A percentile compares a stretch with the other conserved stretches of the same genome.
phyloP scores from a whole-genome alignment of 2,329 filamentous ascomycete genomes.

The Xylariales sp. region DNA sequence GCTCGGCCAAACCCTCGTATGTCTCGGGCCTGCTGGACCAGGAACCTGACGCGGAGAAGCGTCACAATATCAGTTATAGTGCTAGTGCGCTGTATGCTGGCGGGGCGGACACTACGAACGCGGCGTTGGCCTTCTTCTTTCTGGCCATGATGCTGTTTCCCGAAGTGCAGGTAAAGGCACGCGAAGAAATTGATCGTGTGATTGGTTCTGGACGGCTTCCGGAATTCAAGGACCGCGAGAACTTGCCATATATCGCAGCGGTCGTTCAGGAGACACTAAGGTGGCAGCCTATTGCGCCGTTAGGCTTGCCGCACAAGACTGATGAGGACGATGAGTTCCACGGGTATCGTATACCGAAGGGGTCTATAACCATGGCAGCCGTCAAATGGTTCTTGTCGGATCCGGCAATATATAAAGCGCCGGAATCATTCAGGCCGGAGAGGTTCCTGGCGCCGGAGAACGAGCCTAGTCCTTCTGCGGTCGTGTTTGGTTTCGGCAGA shows the following conservation, averaged over 20 bases:
- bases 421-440: constrained; percentile 11
- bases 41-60: constrained; percentile 9
- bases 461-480: constrained; percentile 7
- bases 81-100: constrained; percentile 8
- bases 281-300: constrained; percentile 36
- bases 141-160: background rate
- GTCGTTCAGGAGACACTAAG: constrained; percentile 34
- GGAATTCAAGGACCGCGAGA: constrained; percentile 30
- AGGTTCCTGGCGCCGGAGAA: constrained; percentile 12
- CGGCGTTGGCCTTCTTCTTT: background rate
- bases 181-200: constrained; percentile 33
- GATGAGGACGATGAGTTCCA: constrained; percentile 20
- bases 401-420: background rate
- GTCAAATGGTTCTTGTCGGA: background rate
- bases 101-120: background rate
- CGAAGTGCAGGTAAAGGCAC: constrained; percentile 32
- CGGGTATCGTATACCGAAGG: background rate
- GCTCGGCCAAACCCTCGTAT: constrained; percentile 9
- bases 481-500: constrained; percentile 14
- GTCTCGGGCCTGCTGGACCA: constrained; percentile 4
- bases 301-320: constrained; percentile 43
- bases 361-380: background rate
- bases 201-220: constrained; percentile 31
- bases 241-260: constrained; percentile 30
- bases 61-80: constrained; percentile 14